A percentile compares a stretch with the other conserved stretches of the same genome.
Conservation (phyloP, 1,284 basidiomycete species). For the Leccinum huronense region DNA sequence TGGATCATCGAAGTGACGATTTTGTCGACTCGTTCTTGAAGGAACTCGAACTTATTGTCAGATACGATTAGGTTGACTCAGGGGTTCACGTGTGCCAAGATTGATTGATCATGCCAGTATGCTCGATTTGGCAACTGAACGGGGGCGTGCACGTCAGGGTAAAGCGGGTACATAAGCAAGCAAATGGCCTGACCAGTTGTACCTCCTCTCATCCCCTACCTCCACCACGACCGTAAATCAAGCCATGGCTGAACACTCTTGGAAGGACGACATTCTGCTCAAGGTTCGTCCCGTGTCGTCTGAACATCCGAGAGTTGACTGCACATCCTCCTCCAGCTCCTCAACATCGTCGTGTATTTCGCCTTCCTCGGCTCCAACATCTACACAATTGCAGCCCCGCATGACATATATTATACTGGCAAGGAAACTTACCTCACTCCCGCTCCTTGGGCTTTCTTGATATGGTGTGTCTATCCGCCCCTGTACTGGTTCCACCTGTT, state of each 20-base stretch:
- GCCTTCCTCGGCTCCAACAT: conserved; percentile 87
- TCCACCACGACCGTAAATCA: conserved; percentile 7
- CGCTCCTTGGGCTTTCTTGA: conserved; percentile 82
- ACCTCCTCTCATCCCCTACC: conserved; percentile 23
- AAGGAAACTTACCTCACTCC: conserved; percentile 91
- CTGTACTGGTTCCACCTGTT: conserved; percentile 15
- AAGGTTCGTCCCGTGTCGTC: conserved; percentile 50
- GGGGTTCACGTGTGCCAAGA: neutral
- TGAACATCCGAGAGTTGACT: neutral
- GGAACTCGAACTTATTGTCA: neutral
- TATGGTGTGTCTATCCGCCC: conserved; percentile 53
- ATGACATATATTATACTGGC: conserved; percentile 63
- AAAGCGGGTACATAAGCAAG: conserved; percentile 30
- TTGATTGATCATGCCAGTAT: neutral
- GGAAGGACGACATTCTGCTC: conserved; percentile 77
- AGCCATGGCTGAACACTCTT: conserved; percentile 54
- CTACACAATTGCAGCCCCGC: conserved; percentile 76
- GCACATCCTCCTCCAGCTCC: conserved; percentile 44
- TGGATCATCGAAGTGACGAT: neutral
- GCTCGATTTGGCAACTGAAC: conserved; percentile 17
- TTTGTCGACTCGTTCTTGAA: neutral
- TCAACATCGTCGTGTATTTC: conserved; percentile 78
- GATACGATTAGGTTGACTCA: neutral
- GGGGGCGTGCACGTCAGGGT: conserved; percentile 28
- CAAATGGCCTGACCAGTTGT: conserved; percentile 6